Evolutionary conservation across 2,329 filamentous ascomycete species (phyloP).

Genomic region (Venturia aucupariae): DNA sequence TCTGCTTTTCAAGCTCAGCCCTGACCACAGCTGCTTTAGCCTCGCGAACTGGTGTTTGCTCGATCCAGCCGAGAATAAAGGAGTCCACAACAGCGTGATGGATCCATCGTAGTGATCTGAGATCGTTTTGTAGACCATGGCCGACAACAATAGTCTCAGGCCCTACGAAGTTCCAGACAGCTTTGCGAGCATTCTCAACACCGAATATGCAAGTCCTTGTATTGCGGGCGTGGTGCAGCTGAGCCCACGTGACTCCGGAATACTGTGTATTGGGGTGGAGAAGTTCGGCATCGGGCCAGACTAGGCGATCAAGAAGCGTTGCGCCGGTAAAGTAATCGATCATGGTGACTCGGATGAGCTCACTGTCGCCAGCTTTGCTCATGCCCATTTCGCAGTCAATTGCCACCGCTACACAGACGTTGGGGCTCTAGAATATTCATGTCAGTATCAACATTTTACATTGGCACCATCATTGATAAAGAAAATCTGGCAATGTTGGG

Average conservation of each 20-base stretch:
- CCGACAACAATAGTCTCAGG: constrained; percentile 41
- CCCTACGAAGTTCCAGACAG: constrained; percentile 37
- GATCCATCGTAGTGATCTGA: constrained; percentile 40
- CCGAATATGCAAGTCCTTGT: constrained; percentile 32
- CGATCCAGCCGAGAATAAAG: constrained; percentile 20
- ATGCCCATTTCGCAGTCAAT: constrained; percentile 50
- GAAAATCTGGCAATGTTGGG: neutral
- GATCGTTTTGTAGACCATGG: constrained; percentile 36
- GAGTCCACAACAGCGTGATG: constrained; percentile 40
- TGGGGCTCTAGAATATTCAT: neutral
- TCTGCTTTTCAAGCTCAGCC: neutral
- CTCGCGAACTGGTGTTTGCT: constrained; percentile 5
- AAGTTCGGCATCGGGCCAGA: constrained; percentile 40
- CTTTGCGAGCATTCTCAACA: constrained; percentile 32
- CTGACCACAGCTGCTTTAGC: constrained; percentile 2
- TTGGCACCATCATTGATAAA: neutral
- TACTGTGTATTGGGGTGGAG: constrained; percentile 41
- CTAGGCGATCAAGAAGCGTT: constrained; percentile 42
- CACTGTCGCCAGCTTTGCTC: constrained; percentile 34
- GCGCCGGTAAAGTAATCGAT: constrained; percentile 44
- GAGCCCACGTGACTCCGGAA: constrained; percentile 38
- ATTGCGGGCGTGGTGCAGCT: constrained; percentile 31
- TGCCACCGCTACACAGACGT: constrained; percentile 28
- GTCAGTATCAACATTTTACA: neutral
- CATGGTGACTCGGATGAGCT: constrained; percentile 44